Percentiles rank a stretch among this genome's conserved stretches.
phyloP scores from a whole-genome alignment of 495 filamentous ascomycete genomes.

The Trichocladium uniseriatum region DNA sequence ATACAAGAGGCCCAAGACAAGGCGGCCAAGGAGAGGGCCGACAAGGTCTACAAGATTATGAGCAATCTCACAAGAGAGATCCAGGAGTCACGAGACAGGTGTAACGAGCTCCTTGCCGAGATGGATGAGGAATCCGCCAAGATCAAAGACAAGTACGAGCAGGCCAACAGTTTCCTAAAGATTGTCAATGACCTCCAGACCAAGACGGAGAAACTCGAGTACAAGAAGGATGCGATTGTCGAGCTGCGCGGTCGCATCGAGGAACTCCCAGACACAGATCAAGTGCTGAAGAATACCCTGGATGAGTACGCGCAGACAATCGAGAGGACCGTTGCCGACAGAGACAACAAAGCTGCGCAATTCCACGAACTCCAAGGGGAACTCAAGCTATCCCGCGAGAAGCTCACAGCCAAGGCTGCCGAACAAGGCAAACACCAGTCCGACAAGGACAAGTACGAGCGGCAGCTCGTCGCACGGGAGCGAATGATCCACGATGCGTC shows the following conservation, averaged over 20 bases:
- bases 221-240: constrained; percentile 49
- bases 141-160: constrained; percentile 35
- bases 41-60: constrained; percentile 55
- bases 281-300: constrained; percentile 65
- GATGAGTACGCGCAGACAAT: constrained; percentile 73
- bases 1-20: constrained; percentile 67
- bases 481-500: constrained; percentile 70
- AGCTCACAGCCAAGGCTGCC: constrained; percentile 61
- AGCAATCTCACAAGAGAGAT: constrained; percentile 62
- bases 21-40: constrained; percentile 77
- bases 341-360: constrained; percentile 48
- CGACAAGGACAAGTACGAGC: constrained; percentile 77
- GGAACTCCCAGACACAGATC: constrained; percentile 68
- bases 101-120: constrained; percentile 43
- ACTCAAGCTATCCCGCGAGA: constrained; percentile 48
- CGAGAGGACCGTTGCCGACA: constrained; percentile 51
- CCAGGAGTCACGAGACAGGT: constrained; percentile 52
- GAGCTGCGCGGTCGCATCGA: constrained; percentile 61
- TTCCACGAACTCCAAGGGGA: constrained; percentile 56
- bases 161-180: constrained; percentile 38
- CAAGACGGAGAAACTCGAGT: constrained; percentile 46
- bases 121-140: constrained; percentile 32
- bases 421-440: constrained; percentile 80
- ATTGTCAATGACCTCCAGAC: constrained; percentile 60
- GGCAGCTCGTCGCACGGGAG: constrained; percentile 59